Percentiles rank a stretch among this genome's conserved stretches.
These are phyloP conservation scores for Diaporthe ampelina DNA, from an alignment of 2,329 filamentous ascomycete species.

Conservation along the genomic window DNA sequence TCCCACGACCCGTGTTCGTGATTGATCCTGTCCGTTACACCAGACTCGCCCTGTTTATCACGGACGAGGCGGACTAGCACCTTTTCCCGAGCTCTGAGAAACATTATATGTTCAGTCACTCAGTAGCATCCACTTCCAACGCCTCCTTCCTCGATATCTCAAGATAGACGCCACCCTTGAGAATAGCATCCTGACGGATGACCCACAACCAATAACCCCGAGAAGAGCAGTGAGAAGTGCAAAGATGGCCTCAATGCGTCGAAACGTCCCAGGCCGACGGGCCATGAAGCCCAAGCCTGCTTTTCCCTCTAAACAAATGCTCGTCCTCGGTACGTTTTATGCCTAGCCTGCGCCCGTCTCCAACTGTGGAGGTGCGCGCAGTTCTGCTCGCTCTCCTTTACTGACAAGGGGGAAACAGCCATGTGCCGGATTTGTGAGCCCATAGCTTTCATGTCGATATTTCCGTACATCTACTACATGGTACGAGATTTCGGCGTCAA, in stretches of 20 bases:
- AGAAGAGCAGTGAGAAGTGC: slow-evolving; percentile 33
- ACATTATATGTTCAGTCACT: slow-evolving; percentile 41
- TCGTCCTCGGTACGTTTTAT: slow-evolving; percentile 63
- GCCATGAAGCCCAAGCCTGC: slow-evolving; percentile 49
- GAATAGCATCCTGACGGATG: slow-evolving; percentile 34
- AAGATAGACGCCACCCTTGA: slow-evolving; percentile 26
- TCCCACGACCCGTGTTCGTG: slow-evolving; percentile 37
- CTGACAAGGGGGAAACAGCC: slow-evolving; percentile 63
- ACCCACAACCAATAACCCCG: slow-evolving; percentile 22
- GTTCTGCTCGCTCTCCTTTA: background rate
- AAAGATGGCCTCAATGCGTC: slow-evolving; percentile 37
- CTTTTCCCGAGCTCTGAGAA: slow-evolving; percentile 28
- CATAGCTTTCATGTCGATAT: slow-evolving; percentile 99
- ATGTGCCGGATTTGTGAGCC: slow-evolving; percentile 97
- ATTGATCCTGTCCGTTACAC: slow-evolving; percentile 39
- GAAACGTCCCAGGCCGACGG: slow-evolving; percentile 31
- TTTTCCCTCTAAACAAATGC: slow-evolving; percentile 62
- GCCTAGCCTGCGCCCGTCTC: background rate
- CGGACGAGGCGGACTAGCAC: slow-evolving; percentile 39
- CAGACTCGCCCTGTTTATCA: slow-evolving; percentile 40
- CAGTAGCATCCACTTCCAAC: slow-evolving; percentile 11
- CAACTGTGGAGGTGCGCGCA: background rate
- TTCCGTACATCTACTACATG: slow-evolving; percentile 99
- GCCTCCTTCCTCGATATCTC: background rate
- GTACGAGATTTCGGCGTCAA: slow-evolving; percentile 91